These are phyloP conservation scores for Ophiocordyceps camponoti-saundersi DNA, from an alignment of 2,329 filamentous ascomycete species.

Conservation along the genomic window DNA sequence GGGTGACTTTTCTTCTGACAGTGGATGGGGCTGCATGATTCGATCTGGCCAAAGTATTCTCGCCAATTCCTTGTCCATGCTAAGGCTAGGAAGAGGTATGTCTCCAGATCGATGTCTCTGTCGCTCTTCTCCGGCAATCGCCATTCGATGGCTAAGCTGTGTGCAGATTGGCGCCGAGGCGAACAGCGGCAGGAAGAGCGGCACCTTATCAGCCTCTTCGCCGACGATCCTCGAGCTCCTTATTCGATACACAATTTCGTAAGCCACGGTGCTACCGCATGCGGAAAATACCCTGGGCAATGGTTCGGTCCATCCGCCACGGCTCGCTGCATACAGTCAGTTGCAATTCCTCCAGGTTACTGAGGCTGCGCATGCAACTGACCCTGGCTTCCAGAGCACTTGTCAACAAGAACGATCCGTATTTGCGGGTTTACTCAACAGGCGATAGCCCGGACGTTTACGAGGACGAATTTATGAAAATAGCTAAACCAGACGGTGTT, in stretches of 20 bases:
- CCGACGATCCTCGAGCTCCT: constrained; percentile 69
- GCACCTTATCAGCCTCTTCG: constrained; percentile 62
- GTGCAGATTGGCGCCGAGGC: constrained; percentile 56
- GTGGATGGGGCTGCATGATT: constrained; percentile 98
- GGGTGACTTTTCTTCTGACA: constrained; percentile 76
- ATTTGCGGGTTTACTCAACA: constrained; percentile 70
- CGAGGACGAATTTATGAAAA: constrained; percentile 68
- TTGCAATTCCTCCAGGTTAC: constrained; percentile 3
- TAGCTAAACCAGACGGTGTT: constrained; percentile 50
- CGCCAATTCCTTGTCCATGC: constrained; percentile 63
- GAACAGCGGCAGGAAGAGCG: constrained; percentile 42
- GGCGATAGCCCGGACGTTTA: constrained; percentile 87
- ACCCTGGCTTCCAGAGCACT: constrained; percentile 42
- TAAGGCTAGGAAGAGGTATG: constrained; percentile 64
- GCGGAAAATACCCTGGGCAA: constrained; percentile 87
- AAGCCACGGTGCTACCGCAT: constrained; percentile 66
- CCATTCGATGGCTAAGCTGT: neutral
- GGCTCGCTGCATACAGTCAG: constrained; percentile 82
- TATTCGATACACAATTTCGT: constrained; percentile 96
- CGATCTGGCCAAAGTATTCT: constrained; percentile 85
- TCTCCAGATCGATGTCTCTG: neutral
- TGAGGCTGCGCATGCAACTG: neutral
- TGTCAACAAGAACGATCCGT: constrained; percentile 45
- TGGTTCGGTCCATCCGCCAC: constrained; percentile 99
- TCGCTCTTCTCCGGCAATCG: neutral